Conservation (phyloP, 495 filamentous ascomycete genomes). For the Penicillium salamii region DNA sequence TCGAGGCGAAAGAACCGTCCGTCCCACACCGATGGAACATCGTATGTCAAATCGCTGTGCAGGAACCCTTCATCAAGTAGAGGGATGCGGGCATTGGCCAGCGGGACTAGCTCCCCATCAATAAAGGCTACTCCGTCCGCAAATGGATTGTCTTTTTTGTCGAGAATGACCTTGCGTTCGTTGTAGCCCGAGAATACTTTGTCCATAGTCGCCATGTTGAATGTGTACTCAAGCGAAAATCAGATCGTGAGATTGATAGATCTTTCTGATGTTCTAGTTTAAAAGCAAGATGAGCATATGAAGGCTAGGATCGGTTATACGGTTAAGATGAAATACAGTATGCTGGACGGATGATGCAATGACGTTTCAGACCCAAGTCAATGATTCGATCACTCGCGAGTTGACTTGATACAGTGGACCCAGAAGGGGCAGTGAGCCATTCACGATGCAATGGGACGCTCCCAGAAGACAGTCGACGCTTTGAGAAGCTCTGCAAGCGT, state of each 20-base stretch:
- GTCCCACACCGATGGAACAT: conserved; percentile 41
- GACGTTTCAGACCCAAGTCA: background rate
- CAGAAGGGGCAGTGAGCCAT: background rate
- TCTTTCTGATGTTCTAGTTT: no score
- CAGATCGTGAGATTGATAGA: no score
- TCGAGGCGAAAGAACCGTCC: conserved; percentile 38
- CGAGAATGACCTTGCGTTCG: conserved; percentile 21
- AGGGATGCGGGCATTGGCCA: conserved; percentile 36
- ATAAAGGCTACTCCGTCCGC: conserved; percentile 36
- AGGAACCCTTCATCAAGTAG: conserved; percentile 41
- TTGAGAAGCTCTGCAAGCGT: background rate
- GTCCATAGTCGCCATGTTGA: conserved; percentile 31
- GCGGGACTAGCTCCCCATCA: conserved; percentile 26
- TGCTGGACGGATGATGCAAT: background rate
- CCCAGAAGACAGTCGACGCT: background rate
- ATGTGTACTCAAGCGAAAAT: no score
- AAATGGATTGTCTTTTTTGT: conserved; percentile 28
- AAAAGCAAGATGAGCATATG: background rate
- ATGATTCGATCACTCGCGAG: background rate
- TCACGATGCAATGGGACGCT: background rate
- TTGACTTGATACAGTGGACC: background rate
- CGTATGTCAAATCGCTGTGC: conserved; percentile 42
- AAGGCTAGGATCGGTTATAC: background rate
- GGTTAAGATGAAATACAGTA: background rate
- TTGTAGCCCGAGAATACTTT: conserved; percentile 28